Percentiles rank a stretch among this genome's conserved stretches.
phyloP scores from a whole-genome alignment of 1,284 basidiomycete species.

The Ustilago esculenta region DNA sequence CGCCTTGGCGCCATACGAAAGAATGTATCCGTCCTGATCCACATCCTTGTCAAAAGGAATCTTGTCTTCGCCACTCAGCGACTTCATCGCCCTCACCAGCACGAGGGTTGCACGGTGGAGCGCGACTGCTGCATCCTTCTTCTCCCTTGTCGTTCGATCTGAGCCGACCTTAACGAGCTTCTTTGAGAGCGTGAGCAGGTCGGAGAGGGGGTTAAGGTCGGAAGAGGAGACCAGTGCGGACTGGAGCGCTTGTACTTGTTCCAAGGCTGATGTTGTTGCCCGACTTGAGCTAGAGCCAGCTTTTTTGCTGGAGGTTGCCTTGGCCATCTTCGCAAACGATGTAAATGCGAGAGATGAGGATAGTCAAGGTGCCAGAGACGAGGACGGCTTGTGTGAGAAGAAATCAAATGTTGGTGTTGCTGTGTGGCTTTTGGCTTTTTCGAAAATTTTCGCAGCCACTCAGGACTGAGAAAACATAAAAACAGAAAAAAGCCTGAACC shows the following conservation, averaged over 20 bases:
- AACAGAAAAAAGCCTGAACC: constrained; percentile 2
- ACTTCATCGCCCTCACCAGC: constrained; percentile 34
- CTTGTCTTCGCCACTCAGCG: constrained; percentile 43
- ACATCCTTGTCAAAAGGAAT: constrained; percentile 41
- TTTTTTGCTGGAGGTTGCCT: constrained; percentile 22
- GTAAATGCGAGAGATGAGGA: too few species aligned
- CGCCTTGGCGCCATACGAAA: constrained; percentile 26
- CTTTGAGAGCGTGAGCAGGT: constrained; percentile 48
- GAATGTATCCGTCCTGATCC: constrained; percentile 38
- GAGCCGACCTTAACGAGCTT: constrained; percentile 16
- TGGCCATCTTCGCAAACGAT: constrained; percentile 7
- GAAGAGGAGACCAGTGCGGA: constrained; percentile 45
- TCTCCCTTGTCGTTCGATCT: constrained; percentile 19
- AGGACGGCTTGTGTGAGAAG: background rate
- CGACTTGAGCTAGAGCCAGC: constrained; percentile 12
- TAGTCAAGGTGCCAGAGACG: too few species aligned
- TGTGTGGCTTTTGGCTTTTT: too few species aligned
- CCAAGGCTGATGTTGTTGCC: constrained; percentile 7
- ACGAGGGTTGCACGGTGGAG: constrained; percentile 30
- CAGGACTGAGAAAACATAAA: constrained; percentile 7
- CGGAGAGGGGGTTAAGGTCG: constrained; percentile 59
- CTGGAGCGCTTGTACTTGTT: constrained; percentile 43
- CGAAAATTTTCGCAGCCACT: too few species aligned
- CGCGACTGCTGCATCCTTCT: constrained; percentile 29
- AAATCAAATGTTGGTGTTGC: background rate